A percentile compares a stretch with the other conserved stretches of the same genome.
Evolutionary conservation across 805 yeast genomes (phyloP).

Genomic region (Candida qinlingensis): DNA sequence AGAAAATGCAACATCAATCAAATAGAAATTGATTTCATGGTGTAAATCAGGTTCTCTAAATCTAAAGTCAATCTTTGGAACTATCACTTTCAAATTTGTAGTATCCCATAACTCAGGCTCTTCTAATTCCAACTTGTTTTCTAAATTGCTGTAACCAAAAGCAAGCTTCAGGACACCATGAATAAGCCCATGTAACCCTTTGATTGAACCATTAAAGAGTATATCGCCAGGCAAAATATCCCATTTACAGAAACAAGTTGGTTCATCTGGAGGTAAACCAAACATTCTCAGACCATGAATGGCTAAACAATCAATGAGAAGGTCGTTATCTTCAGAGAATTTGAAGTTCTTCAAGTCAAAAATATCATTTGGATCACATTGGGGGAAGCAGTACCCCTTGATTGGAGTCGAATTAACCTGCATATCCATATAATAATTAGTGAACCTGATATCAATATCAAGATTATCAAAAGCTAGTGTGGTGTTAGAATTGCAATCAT

Average conservation of each 20-base stretch:
- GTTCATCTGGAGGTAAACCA: slow-evolving; percentile 85
- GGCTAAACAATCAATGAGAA: slow-evolving; percentile 52
- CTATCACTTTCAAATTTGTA: slow-evolving; percentile 52
- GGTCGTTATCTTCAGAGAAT: slow-evolving; percentile 25
- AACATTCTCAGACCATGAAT: slow-evolving; percentile 89
- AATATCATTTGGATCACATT: slow-evolving; percentile 8
- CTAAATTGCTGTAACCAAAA: slow-evolving; percentile 66
- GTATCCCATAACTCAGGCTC: slow-evolving; percentile 62
- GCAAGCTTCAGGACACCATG: slow-evolving; percentile 43
- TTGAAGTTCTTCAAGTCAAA: slow-evolving; percentile 12
- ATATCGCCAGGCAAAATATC: slow-evolving; percentile 66
- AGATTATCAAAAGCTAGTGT: slow-evolving; percentile 59
- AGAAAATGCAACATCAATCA: slow-evolving; percentile 31
- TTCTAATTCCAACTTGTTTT: slow-evolving; percentile 61
- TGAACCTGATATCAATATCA: slow-evolving; percentile 78
- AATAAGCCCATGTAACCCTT: slow-evolving; percentile 38
- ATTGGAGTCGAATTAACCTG: slow-evolving; percentile 69
- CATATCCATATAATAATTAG: slow-evolving; percentile 90
- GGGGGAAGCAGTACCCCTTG: slow-evolving; percentile 27
- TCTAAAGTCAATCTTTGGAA: slow-evolving; percentile 41
- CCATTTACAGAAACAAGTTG: slow-evolving; percentile 90
- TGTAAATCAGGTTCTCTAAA: slow-evolving; percentile 31
- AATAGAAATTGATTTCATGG: slow-evolving; percentile 19
- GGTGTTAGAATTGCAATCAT: slow-evolving; percentile 56
- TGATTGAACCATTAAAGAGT: slow-evolving; percentile 43